Base-by-base conservation (phyloP, 805 yeast species). In the Candida taoyuanica region DNA sequence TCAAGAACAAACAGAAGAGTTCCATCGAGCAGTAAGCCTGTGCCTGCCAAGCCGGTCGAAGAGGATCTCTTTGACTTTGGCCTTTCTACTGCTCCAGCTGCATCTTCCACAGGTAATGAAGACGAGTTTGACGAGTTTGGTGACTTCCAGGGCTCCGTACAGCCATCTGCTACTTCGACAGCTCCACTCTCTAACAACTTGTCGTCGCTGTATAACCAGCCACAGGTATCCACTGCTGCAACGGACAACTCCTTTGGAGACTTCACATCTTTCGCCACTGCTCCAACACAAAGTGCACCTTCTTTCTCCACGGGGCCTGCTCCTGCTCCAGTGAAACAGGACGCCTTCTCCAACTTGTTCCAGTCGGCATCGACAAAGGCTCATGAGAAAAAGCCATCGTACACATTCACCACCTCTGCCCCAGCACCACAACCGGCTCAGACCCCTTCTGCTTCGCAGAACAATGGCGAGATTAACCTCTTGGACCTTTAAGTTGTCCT, bases 61-160 rank as follows among this genome's bases (percentile, higher is more conserved):
- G 65, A 63, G 25, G 85, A 79, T 51, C 66, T 76, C 44, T 71
- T 74, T 43, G 67, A 70, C 20, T 69, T 73, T 43, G 73, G 65
- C 36, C 64, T 58, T 29, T 33, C 42, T 14, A 35, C 42, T 29
- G 16, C 43, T 15, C 13, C 45, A 3, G 24, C 43, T 9, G 19
- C 48, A 7, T 33, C 29, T 8, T 25, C 46, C 3, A 17, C 43
- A 1, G 48, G 56, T 16, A 38, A 52, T 4, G 43, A 58, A 5
- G 76, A 71, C 8, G 84, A 74, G 20, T 76, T 73, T 39, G 87
- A 82, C 46, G 93, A 84, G 29, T 85, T 85, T 56, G 87, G 83
- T 47, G 93, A 84, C 48, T 84, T 84, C 70, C 91, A 84, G 59
- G 63, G 70, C 42, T 83, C 87, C 11, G 77, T 74, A 4, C 44